Evolutionary conservation across 371 early-diverging fungal genomes (phyloP), one percentile per base, ranked within the genome.

Genomic region (Saksenaea oblongispora): DNA sequence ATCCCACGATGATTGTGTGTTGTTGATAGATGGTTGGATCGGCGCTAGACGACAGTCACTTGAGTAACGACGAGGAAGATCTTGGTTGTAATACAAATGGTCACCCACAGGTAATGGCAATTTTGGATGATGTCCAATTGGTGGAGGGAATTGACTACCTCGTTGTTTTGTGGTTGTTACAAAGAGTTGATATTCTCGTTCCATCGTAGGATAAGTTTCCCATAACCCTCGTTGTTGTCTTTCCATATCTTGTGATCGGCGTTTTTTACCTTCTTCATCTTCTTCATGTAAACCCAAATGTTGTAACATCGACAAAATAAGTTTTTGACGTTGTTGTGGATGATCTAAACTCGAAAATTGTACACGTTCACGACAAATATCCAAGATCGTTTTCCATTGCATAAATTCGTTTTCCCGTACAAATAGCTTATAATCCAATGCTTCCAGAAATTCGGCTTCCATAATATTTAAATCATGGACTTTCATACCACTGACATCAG

Each of bases 391-490:
- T 51, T 71, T 70, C 82, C 82, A 82, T 13, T 57, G 67, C 39
- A 58, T 54, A 56, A 65, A 89, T 37, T 89, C 85, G n/a, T 79
- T 67, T 54, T 84, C 82, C 18, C 86, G 78, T 3, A 89, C 86
- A 72, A 82, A 84, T 31, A 89, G 63, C 34, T 77, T 73, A 61
- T 83, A 89, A 47, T 86, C 80, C 34, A 89, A 69, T 11, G 83
- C 84, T 57, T 81, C 79, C 27, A 89, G 69, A 57, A 89, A 89
- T 68, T 89, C 90, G 58, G 84, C 78, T 73, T 89, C 90, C 88
- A 89, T 89, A 4, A 84, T 78, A 51, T 88, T 88, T 35, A 89
- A 70, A 42, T 88, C 87, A 27, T 78, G 67, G 35, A 88, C 74
- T 22, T 80, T 84, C 75, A 89, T 84, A 26, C 86, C 87, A 51